Evolutionary conservation across 441 rosid genomes (phyloP), one percentile per base, ranked within the genome.

Genomic region (Corymbia calophylla): DNA sequence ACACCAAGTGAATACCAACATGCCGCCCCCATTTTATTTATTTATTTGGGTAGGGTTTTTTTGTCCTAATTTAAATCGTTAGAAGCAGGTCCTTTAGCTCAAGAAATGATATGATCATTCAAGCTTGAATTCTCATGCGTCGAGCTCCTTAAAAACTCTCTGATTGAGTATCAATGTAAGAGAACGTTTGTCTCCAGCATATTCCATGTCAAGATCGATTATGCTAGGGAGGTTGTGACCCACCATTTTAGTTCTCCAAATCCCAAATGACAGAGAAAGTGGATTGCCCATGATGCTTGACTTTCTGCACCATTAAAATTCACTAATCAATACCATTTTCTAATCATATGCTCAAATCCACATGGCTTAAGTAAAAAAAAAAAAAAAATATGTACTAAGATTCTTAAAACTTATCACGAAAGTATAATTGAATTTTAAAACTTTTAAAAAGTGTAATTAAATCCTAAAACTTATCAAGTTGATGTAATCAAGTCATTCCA

Each of bases 381-480:
- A 15, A 16, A 53, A n/a, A n/a, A n/a, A n/a, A n/a, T n/a, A n/a
- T 5, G 16, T 53, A 53, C 9, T 23, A 13, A 56, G 25, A 58
- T 3, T 25, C 1, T 1, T 58, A 9, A 58, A 58, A 58, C 6
- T 58, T 25, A 1, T 58, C n/a, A 25, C 3, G 0, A 25, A 58
- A 9, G n/a, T 58, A 1, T 0, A 58, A 58, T 58, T 58, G 1
- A 56, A 23, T 56, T 0, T 4, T 8, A 56, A 23, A 23, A 56
- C 62, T 56, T 56, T 23, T 39, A 39, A 39, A 25, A 58, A 9
- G n/a, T 58, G 0, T 0, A 58, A 58, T 58, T 10, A 2, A 56
- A 23, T 56, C 0, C 1, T 56, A 56, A 23, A 23, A 56, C 62
- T 56, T 56, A 39, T 39, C 44, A 39, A 39, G 44, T 39, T 39